Base-by-base conservation (phyloP, 2,329 filamentous ascomycete species). In the Aspergillus fischeri region DNA sequence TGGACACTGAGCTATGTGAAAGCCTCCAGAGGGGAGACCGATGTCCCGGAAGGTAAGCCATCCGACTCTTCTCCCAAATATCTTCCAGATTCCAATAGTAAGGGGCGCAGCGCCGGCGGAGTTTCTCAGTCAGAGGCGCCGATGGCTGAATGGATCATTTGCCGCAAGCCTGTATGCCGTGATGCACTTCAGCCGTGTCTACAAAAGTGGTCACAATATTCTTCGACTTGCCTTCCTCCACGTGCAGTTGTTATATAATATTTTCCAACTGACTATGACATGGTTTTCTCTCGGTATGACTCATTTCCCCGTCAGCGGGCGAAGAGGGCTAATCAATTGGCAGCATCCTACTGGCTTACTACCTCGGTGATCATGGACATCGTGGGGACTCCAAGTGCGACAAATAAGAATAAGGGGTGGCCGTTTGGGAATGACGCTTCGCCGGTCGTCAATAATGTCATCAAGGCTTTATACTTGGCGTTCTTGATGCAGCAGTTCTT, bases 1-100 rank as follows among this genome's bases (percentile, higher is more conserved):
- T 99, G 94, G 94, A 94, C 99, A 83, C 77, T 97, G 75, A 93
- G 90, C 56, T 99, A 99, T 75, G 95, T 99, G 82, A 99, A 99
- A 81, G 89, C 94, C 48, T 95, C 94, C 74, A 97, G 97, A 86
- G 94, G 91, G 77, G 94, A 99, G 78, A 99, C 94, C 24, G 94
- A 99, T 79, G 94, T 99, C 65, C 94, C 94, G 50, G 94, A 99
- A 80, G 93, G 92, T 76, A 93, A 92, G 59, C 82, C 94, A 25
- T 25, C 24, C 24, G 24, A 25, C 24, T 25, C 24, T 25, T 25
- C 24, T 25, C 24, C 24, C 24, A 25, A 25, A 25, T 25, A 25
- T 25, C 24, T 25, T 25, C 4, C 24, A 25, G 24, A 4, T 25
- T 25, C 24, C 24, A 25, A 25, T 25, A 25, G 24, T 25, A 25